Evolutionary conservation across 2,329 filamentous ascomycete genomes (phyloP).

Genomic region (Fusarium lyarnte): DNA sequence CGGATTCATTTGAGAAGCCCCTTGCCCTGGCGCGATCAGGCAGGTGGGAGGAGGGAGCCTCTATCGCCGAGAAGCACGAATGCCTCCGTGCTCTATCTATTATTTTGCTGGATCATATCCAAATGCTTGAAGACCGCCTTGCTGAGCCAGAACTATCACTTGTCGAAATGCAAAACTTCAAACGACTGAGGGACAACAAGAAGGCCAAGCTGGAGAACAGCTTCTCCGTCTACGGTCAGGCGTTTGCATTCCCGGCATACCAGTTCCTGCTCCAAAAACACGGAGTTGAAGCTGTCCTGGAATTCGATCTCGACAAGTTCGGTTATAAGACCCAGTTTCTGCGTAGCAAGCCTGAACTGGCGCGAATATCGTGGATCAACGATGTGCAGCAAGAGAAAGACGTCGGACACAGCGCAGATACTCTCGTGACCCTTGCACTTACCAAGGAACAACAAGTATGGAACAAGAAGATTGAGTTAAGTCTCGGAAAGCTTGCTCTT

Average conservation of each 20-base stretch:
- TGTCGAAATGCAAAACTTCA: constrained; percentile 44
- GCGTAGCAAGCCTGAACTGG: constrained; percentile 74
- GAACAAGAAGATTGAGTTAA: constrained; percentile 94
- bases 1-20: constrained; percentile 62
- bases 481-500: constrained; percentile 82
- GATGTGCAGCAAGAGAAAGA: constrained; percentile 82
- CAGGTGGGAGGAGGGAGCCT: constrained; percentile 67
- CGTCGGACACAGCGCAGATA: constrained; percentile 76
- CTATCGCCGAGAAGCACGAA: constrained; percentile 66
- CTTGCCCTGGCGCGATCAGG: constrained; percentile 63
- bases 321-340: constrained; percentile 82
- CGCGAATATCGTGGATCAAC: constrained; percentile 93
- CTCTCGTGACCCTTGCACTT: constrained; percentile 75
- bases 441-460: constrained; percentile 81
- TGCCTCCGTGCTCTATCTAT: constrained; percentile 65
- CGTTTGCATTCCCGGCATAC: constrained; percentile 82
- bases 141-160: constrained; percentile 42
- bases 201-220: constrained; percentile 60
- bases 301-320: constrained; percentile 74
- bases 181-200: constrained; percentile 52
- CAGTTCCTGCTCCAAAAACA: constrained; percentile 76
- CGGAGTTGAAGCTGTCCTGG: constrained; percentile 74
- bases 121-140: constrained; percentile 47
- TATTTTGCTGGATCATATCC: constrained; percentile 64
- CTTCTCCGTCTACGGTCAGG: constrained; percentile 72